A percentile compares a stretch with the other conserved stretches of the same genome.
These are phyloP conservation scores for Candida palmyrensis DNA, from an alignment of 805 yeast genomes.

Conservation along the genomic window DNA sequence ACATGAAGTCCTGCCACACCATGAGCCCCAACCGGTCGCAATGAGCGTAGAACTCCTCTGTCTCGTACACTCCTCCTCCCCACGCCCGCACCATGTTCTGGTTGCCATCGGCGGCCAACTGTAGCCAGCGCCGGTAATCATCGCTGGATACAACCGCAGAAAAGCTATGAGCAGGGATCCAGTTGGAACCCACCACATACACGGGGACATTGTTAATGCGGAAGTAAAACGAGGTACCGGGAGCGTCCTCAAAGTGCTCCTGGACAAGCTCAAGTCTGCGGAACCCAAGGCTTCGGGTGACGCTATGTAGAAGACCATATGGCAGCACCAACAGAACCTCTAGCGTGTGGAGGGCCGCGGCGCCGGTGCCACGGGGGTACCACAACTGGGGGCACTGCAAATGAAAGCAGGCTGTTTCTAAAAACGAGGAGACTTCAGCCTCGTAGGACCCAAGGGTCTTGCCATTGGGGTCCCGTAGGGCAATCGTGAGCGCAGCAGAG, in stretches of 20 bases:
- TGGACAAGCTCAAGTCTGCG: constrained; percentile 38
- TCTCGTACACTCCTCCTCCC: constrained; percentile 48
- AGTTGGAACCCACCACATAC: constrained; percentile 38
- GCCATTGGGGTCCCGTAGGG: not conserved
- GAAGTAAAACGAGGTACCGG: constrained; percentile 41
- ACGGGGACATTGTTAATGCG: constrained; percentile 35
- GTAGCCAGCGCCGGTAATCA: constrained; percentile 35
- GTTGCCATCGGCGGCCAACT: constrained; percentile 30
- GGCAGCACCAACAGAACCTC: not conserved
- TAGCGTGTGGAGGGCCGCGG: not conserved
- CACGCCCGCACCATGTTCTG: constrained; percentile 44
- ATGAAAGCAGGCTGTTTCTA: too few species aligned
- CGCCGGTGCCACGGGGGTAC: constrained; percentile 38
- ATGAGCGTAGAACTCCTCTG: constrained; percentile 35
- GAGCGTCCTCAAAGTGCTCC: constrained; percentile 19
- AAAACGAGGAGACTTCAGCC: not conserved
- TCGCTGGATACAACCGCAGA: constrained; percentile 22
- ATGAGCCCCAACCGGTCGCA: constrained; percentile 42
- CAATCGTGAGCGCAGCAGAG: not conserved
- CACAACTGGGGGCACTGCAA: constrained; percentile 36
- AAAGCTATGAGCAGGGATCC: constrained; percentile 47
- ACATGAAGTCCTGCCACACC: constrained; percentile 56
- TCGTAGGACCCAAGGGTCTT: too few species aligned
- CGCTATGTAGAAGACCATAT: not conserved
- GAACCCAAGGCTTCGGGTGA: constrained; percentile 29